These are phyloP conservation scores for Collybia mongolica DNA, from an alignment of 768 basidiomycete genomes.

Conservation along the genomic window DNA sequence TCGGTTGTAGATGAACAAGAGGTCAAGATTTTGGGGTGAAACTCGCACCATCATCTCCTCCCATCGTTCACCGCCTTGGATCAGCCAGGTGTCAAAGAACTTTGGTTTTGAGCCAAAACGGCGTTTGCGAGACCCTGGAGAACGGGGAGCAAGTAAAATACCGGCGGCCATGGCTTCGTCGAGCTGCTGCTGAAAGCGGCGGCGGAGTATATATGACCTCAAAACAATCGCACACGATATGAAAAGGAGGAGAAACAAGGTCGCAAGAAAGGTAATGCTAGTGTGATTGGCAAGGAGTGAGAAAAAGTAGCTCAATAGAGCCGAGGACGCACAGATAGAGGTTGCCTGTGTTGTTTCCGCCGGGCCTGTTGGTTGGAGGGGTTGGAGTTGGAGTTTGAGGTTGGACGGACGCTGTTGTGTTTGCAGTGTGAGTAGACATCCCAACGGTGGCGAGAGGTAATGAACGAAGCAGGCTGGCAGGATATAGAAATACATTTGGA, in stretches of 20 bases:
- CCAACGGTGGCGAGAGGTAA: background rate
- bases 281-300: constrained; percentile 5
- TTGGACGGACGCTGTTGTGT: constrained; percentile 18
- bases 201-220: constrained; percentile 59
- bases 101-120: constrained; percentile 49
- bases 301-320: background rate
- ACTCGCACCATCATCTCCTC: constrained; percentile 45
- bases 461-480: background rate
- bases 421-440: background rate
- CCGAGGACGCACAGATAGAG: constrained; percentile 38
- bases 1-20: constrained; percentile 5
- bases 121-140: constrained; percentile 36
- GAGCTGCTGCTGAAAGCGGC: constrained; percentile 52
- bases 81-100: constrained; percentile 46
- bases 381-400: constrained; percentile 13
- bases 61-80: constrained; percentile 37
- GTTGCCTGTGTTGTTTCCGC: constrained; percentile 28
- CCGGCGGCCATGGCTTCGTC: constrained; percentile 55
- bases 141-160: constrained; percentile 37
- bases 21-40: constrained; percentile 3
- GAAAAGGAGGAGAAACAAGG: constrained; percentile 63
- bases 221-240: constrained; percentile 65
- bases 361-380: constrained; percentile 9
- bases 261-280: constrained; percentile 74
- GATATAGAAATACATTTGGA: constrained; percentile 4